Evolutionary conservation across 2,329 filamentous ascomycete genomes (phyloP).

Genomic region (Neurospora crassa): DNA sequence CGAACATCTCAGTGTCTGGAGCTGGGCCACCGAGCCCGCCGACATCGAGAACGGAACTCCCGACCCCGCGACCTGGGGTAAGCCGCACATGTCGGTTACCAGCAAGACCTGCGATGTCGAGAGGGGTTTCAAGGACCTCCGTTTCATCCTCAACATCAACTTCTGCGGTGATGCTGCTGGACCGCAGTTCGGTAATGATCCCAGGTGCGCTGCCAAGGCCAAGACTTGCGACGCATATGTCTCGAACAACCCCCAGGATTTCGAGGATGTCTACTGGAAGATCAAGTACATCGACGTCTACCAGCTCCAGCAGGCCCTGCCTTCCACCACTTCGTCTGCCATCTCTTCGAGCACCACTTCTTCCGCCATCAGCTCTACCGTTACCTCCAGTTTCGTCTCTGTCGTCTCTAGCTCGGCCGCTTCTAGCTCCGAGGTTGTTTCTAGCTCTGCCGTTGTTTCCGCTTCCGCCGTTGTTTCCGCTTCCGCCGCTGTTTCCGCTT

Average conservation of each 20-base stretch:
- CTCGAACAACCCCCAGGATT: slow-evolving; percentile 25
- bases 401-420: slow-evolving; percentile 4
- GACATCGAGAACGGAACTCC: slow-evolving; percentile 36
- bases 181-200: slow-evolving; percentile 1
- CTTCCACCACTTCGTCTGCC: slow-evolving; percentile 8
- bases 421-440: background rate
- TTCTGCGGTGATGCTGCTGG: slow-evolving; percentile 67
- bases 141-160: slow-evolving; percentile 64
- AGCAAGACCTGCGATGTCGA: slow-evolving; percentile 52
- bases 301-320: slow-evolving; percentile 14
- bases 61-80: slow-evolving; percentile 55
- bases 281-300: slow-evolving; percentile 31
- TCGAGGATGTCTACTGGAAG: slow-evolving; percentile 32
- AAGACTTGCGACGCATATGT: slow-evolving; percentile 29
- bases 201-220: slow-evolving; percentile 13
- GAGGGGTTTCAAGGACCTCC: slow-evolving; percentile 53
- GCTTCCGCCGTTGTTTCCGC: background rate
- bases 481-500: too few relatives aligned
- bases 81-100: slow-evolving; percentile 52
- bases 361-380: slow-evolving; percentile 4
- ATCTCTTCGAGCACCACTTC: slow-evolving; percentile 9
- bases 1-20: slow-evolving; percentile 32
- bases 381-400: slow-evolving; percentile 3
- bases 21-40: slow-evolving; percentile 26
- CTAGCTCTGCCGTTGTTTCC: background rate